Evolutionary conservation across 1,284 basidiomycete genomes (phyloP).

Genomic region (Ceratobasidium theobromae): DNA sequence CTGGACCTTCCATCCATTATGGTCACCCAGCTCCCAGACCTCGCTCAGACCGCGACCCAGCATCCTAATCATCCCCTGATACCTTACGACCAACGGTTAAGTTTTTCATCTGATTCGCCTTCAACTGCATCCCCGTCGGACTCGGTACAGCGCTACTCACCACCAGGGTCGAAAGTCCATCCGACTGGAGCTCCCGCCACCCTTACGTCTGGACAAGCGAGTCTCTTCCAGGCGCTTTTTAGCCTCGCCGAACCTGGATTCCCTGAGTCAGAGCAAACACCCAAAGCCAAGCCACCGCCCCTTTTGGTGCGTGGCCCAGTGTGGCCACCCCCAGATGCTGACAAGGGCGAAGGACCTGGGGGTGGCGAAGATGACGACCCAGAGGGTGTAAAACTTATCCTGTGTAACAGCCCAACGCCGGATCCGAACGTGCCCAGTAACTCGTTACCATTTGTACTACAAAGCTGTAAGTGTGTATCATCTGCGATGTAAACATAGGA

Average conservation of each 20-base stretch:
- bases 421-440: slow-evolving; percentile 13
- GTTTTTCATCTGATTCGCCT: neutral
- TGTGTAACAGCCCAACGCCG: neutral
- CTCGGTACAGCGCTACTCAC: neutral
- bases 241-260: neutral
- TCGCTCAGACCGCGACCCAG: too few relatives aligned
- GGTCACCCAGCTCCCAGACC: too few relatives aligned
- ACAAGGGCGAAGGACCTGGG: slow-evolving; percentile 15
- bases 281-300: too few relatives aligned
- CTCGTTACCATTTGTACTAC: slow-evolving; percentile 14
- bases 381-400: neutral
- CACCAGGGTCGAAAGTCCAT: neutral
- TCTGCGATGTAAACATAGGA: neutral
- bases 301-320: too few relatives aligned
- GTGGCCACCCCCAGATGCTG: slow-evolving; percentile 21
- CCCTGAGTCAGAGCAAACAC: too few relatives aligned
- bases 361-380: slow-evolving; percentile 27
- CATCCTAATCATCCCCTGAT: too few relatives aligned
- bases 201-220: slow-evolving; percentile 15
- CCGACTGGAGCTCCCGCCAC: neutral
- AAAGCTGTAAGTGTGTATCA: slow-evolving; percentile 5
- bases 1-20: too few relatives aligned
- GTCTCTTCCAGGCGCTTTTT: slow-evolving; percentile 2
- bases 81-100: too few relatives aligned
- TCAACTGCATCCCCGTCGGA: neutral